These are phyloP conservation scores for Saturnispora quitensis DNA, from an alignment of 805 yeast species.

Conservation along the genomic window DNA sequence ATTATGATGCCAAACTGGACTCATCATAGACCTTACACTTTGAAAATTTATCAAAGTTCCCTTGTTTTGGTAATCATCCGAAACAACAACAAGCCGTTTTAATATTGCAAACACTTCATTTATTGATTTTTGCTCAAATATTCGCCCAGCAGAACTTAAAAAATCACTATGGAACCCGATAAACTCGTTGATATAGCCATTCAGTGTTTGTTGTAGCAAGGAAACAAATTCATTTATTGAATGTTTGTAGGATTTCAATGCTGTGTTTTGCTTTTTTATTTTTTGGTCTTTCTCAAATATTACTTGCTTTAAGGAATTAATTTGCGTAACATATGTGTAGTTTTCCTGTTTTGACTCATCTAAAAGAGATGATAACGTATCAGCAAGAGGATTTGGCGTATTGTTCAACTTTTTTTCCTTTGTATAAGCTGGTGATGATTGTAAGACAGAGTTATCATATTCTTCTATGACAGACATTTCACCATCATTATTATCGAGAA, in stretches of 20 bases:
- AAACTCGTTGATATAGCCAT: constrained; percentile 8
- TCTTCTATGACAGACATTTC: neutral
- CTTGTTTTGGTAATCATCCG: constrained; percentile 1
- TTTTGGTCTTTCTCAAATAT: neutral
- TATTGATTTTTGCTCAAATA: constrained; percentile 7
- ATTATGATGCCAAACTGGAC: constrained; percentile 7
- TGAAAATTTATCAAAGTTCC: constrained; percentile 4
- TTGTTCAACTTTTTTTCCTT: neutral
- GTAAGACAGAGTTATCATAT: neutral
- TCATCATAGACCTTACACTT: constrained; percentile 6
- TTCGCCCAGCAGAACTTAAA: neutral
- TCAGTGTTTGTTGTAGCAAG: constrained; percentile 3
- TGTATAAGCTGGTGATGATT: neutral
- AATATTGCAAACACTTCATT: constrained; percentile 2
- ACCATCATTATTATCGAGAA: neutral
- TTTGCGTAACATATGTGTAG: neutral
- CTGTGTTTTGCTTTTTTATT: neutral
- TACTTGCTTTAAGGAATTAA: neutral
- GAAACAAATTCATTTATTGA: constrained; percentile 4
- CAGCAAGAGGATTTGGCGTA: neutral
- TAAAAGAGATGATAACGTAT: neutral
- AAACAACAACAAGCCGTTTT: neutral
- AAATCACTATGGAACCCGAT: constrained; percentile 8
- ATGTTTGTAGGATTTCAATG: neutral
- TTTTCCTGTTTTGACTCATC: neutral